Evolutionary conservation across 495 filamentous ascomycete genomes (phyloP), one percentile per base, ranked within the genome.

Genomic region (Margaritispora aquatica): DNA sequence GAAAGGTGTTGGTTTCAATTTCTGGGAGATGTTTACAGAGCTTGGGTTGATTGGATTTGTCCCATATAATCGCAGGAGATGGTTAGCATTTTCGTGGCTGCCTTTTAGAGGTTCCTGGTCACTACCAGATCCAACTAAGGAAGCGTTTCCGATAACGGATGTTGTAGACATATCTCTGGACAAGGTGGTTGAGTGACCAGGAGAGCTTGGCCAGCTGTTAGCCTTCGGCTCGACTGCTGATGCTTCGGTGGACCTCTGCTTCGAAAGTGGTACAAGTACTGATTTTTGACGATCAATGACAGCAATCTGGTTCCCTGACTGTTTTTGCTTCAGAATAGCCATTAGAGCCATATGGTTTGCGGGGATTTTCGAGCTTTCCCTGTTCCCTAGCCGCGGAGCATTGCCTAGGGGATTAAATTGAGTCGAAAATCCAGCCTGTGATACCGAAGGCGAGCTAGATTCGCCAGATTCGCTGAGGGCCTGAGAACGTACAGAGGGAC

Each of bases 71-170:
- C 15, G 27, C 23, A 23, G 31, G 19, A 13, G 21, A 8, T 17
- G n/a, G 26, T 10, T 19, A 10, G 15, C 17, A 44, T 17, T 21
- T 24, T 53, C 19, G 4, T 26, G 51, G 27, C 47, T 60, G 20
- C 61, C 57, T 44, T 67, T n/a, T n/a, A n/a, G n/a, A n/a, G n/a
- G n/a, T n/a, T 57, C 59, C 34, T 62, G 65, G 58, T 63, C 57
- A 38, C 46, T 55, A 41, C 52, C 66, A 21, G 57, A n/a, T n/a
- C n/a, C n/a, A n/a, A n/a, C n/a, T n/a, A n/a, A n/a, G n/a, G n/a
- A n/a, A n/a, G n/a, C n/a, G n/a, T n/a, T n/a, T n/a, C n/a, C n/a
- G n/a, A n/a, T n/a, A n/a, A n/a, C n/a, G n/a, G n/a, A n/a, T n/a
- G n/a, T n/a, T n/a, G n/a, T n/a, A n/a, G n/a, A n/a, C n/a, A n/a